Conservation (phyloP, 495 filamentous ascomycete genomes). For the Penicillium roqueforti region DNA sequence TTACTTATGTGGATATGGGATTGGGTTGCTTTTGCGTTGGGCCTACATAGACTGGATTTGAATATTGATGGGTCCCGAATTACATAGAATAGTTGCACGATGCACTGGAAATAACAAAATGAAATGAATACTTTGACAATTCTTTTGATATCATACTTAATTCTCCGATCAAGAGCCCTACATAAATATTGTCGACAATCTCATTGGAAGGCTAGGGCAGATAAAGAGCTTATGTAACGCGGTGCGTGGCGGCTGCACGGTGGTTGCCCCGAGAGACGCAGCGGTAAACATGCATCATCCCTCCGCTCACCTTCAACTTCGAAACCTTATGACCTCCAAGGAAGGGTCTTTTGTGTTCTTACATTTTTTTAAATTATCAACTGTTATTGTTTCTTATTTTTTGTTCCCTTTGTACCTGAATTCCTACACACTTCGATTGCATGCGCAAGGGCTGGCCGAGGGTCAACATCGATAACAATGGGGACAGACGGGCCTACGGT, state of each 20-base stretch:
- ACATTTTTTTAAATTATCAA: constrained; percentile 12
- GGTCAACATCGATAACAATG: constrained; percentile 48
- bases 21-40: constrained; percentile 5
- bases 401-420: constrained; percentile 12
- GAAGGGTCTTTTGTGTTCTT: constrained; percentile 19
- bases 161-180: background rate
- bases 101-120: constrained; percentile 1
- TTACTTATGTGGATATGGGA: constrained; percentile 13
- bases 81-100: constrained; percentile 9
- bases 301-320: constrained; percentile 25
- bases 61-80: constrained; percentile 1
- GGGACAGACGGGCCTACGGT: constrained; percentile 60
- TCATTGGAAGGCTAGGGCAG: background rate
- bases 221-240: constrained; percentile 7
- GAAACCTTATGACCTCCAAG: constrained; percentile 29
- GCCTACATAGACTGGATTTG: constrained; percentile 16
- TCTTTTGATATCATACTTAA: background rate
- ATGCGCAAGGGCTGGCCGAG: constrained; percentile 45
- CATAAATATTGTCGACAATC: background rate
- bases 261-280: constrained; percentile 48
- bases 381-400: constrained; percentile 11
- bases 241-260: constrained; percentile 3
- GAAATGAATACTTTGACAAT: constrained; percentile 1
- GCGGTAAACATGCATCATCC: constrained; percentile 38
- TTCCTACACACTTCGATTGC: constrained; percentile 18